A percentile compares a stretch with the other conserved stretches of the same genome.
phyloP scores from a whole-genome alignment of 805 yeast genomes.

The Candida sanyiensis region DNA sequence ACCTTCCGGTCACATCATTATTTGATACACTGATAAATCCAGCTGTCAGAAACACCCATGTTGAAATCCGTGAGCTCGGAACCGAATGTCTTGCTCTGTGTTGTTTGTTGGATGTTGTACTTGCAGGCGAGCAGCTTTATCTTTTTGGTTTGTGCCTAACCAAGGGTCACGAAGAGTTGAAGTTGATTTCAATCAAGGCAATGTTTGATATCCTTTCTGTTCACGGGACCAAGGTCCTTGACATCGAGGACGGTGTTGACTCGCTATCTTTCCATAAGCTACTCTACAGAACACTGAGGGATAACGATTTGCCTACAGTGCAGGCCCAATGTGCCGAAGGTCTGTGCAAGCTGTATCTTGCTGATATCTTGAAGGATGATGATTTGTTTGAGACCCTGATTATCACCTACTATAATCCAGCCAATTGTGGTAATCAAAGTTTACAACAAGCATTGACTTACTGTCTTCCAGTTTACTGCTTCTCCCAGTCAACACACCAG shows the following conservation, averaged over 20 bases:
- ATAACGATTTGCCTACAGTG: conserved; percentile 51
- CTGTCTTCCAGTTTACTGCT: conserved; percentile 84
- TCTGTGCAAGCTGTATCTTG: conserved; percentile 71
- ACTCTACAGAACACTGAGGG: conserved; percentile 59
- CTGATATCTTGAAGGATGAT: conserved; percentile 67
- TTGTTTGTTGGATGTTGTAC: conserved; percentile 59
- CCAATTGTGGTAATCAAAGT: conserved; percentile 53
- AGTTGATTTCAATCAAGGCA: conserved; percentile 57
- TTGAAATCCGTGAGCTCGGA: conserved; percentile 57
- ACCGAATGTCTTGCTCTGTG: conserved; percentile 74
- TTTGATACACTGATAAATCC: conserved; percentile 76
- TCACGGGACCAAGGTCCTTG: conserved; percentile 67
- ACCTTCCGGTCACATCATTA: conserved; percentile 60
- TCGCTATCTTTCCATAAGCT: conserved; percentile 61
- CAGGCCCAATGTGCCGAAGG: conserved; percentile 86
- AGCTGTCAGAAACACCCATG: conserved; percentile 57
- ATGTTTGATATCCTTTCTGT: conserved; percentile 74
- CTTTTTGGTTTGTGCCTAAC: conserved; percentile 67
- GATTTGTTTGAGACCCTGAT: conserved; percentile 68
- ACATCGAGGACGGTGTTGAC: conserved; percentile 56
- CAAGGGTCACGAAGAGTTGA: conserved; percentile 57
- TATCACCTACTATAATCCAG: conserved; percentile 70
- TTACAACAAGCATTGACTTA: conserved; percentile 77
- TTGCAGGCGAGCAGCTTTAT: conserved; percentile 60
- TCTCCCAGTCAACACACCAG: conserved; percentile 70